These are phyloP conservation scores for Eucalyptus decipiens DNA, from an alignment of 345 rosid genomes.

Conservation along the genomic window DNA sequence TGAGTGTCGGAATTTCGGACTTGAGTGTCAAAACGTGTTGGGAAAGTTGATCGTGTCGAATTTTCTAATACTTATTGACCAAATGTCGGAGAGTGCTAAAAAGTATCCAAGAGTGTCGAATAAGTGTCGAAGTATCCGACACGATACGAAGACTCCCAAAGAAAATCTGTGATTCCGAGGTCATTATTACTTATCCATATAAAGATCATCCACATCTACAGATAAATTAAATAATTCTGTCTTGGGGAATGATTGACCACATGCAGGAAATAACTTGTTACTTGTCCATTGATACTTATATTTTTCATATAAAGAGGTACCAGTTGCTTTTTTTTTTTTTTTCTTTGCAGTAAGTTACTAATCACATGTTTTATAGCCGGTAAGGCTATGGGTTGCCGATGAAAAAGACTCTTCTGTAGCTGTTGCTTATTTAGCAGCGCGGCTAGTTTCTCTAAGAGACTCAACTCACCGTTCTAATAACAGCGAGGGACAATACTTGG, in stretches of 20 bases:
- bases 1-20: too few relatives aligned
- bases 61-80: accelerated
- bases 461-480: background rate
- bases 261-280: background rate
- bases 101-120: too few relatives aligned
- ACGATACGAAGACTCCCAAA: too few relatives aligned
- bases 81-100: accelerated
- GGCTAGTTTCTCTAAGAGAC: background rate
- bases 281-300: background rate
- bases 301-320: background rate
- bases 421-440: background rate
- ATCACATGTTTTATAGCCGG: background rate
- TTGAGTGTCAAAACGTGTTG: accelerated
- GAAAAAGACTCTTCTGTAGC: background rate
- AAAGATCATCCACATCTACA: background rate
- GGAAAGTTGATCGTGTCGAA: too few relatives aligned
- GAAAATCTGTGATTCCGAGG: too few relatives aligned
- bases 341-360: background rate
- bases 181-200: too few relatives aligned
- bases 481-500: background rate
- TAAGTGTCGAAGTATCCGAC: accelerated
- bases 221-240: background rate
- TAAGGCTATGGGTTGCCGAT: background rate
- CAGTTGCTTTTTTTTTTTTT: background rate
- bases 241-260: background rate